Base-by-base conservation (phyloP, 257 asterid species). In the Penstemon davidsonii region DNA sequence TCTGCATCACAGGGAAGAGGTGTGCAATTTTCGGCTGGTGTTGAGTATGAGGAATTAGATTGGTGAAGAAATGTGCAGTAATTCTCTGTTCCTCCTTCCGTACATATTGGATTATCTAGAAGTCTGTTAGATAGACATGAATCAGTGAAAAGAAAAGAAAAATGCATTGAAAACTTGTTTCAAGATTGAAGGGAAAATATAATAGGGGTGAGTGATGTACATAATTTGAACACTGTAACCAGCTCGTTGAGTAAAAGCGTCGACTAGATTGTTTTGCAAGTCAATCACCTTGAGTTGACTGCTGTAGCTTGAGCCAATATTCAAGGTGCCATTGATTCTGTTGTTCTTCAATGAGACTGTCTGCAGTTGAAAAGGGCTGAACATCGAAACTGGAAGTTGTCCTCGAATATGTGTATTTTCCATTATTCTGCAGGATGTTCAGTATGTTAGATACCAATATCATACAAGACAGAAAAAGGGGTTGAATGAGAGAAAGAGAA, bases 321-420 rank as follows among this genome's bases (percentile, higher is more conserved):
- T 60, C 75, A 86, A 73, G 54, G 88, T 80, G 4, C 94, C 94
- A 7, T 58, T 84, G 69, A 88, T 78, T 13, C 11, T 72, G 56
- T 88, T 88, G 66, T 66, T 25, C 33, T 39, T 64, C 53, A 74
- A 88, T 84, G 68, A 91, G 96, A 91, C 88, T 70, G 84, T 84
- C 70, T 91, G 95, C 87, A 91, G 62, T 73, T 85, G 92, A 68
- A 47, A 44, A 68, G 80, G 88, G 71, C 81, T 68, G 71, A 91
- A 91, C 68, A 91, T 55, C 25, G 78, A 57, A 19, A 12, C 71
- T 33, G 95, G 92, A 75, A 89, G 78, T 64, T 70, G 55, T 68
- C 98, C 98, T 70, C 40, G 68, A 41, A 91, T 77, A 55, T 9
- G 62, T 50, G 91, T 80, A 40, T 72, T 70, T 37, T 89, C 96